Conservation (phyloP, 208 protist species). For the Leishmania amazonensis region DNA sequence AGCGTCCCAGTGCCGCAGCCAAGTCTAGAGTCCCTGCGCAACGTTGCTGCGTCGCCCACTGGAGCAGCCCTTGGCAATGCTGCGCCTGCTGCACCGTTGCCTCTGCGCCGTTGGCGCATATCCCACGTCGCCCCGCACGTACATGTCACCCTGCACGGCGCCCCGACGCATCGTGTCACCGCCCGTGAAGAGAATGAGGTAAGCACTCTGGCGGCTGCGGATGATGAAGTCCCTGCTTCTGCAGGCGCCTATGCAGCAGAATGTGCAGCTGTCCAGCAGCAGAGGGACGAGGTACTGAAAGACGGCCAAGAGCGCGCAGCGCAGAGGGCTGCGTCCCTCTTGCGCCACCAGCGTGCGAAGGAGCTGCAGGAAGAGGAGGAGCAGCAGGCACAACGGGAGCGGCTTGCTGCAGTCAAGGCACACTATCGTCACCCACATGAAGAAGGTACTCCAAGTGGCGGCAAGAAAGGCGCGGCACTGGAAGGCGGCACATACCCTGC, state of each 20-base stretch:
- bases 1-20: conserved; percentile 14
- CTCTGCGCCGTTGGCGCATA: conserved; percentile 16
- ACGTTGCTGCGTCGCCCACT: background rate
- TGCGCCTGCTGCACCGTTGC: background rate
- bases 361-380: conserved; percentile 4
- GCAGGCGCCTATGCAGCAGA: background rate
- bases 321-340: conserved; percentile 30
- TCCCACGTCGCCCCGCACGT: conserved; percentile 22
- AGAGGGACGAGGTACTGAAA: background rate
- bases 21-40: background rate
- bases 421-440: conserved; percentile 18
- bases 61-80: background rate
- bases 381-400: conserved; percentile 17
- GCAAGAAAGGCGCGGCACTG: background rate
- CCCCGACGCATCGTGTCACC: background rate
- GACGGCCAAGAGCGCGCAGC: conserved; percentile 32
- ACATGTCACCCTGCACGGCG: conserved; percentile 6
- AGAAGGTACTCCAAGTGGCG: background rate
- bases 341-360: conserved; percentile 23
- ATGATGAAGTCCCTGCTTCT: background rate
- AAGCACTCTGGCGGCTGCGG: background rate
- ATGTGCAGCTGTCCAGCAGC: conserved; percentile 6
- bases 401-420: conserved; percentile 6
- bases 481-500: background rate
- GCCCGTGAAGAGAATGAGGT: background rate